Evolutionary conservation across 805 yeast genomes (phyloP), one percentile per base, ranked within the genome.

Genomic region (Priceomyces carsonii): DNA sequence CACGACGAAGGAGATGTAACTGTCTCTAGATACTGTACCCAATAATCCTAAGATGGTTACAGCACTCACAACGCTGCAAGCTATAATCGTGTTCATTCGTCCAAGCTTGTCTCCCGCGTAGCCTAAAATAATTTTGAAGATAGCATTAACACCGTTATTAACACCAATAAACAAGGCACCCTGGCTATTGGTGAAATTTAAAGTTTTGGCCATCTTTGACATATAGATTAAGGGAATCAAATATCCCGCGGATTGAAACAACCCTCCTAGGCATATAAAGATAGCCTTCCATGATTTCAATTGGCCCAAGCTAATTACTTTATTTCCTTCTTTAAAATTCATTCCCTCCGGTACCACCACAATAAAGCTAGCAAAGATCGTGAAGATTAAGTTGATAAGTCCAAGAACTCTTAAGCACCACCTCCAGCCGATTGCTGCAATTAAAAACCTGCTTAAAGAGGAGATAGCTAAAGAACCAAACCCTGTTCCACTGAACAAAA

Each of bases 101-200:
- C 57, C 57, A 16, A 42, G 35, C 10, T 26, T 33, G 32, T 50
- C 55, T 5, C 48, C 54, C 0, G 35, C 40, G 24, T 33, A 37
- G 2, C 57, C 57, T 7, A 49, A 39, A 1, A 50, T 32, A n/a
- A 30, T 20, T 19, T 30, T 30, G 17, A 30, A 30, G 14, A 21
- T 20, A 48, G 56, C 67, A 42, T 63, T 63, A 26, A 61, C 46
- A 15, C 51, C 57, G 36, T 63, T 62, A 42, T 61, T 61, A 10
- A 61, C 23, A 4, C 60, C 66, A 36, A 63, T 63, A 29, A 63
- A 61, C 7, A 50, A 36, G 2, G 69, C 66, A 6, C 67, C 66
- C 29, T 57, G 55, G 8, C 29, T 36, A 9, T 44, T 38, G 3
- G 53, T 36, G 38, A 54, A 61, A 3, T 63, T 63, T 12, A 63